Evolutionary conservation across 495 filamentous ascomycete genomes (phyloP).

Genomic region (Trichoderma orchidacearum): DNA sequence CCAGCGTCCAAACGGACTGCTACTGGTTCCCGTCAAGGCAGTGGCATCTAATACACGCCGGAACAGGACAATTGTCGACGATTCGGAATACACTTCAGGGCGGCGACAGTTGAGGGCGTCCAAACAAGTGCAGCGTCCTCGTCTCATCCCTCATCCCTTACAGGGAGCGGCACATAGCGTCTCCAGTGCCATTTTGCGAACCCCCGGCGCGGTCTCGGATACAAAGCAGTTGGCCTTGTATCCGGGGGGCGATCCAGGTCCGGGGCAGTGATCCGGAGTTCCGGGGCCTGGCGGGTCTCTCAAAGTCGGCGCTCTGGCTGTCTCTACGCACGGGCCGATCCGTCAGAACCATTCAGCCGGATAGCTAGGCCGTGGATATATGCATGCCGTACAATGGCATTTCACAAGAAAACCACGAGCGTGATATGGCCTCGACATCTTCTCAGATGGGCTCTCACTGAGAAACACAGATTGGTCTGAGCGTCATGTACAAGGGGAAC

Average conservation of each 20-base stretch:
- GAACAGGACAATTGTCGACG: too few species aligned
- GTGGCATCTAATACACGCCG: too few species aligned
- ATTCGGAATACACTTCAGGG: neutral
- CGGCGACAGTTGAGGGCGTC: too few species aligned
- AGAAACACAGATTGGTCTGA: too few species aligned
- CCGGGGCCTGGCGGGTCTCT: neutral
- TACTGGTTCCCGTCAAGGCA: too few species aligned
- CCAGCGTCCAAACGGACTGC: too few species aligned
- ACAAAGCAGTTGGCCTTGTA: neutral
- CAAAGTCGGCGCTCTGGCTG: neutral
- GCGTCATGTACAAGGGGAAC: neutral
- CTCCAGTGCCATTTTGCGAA: neutral
- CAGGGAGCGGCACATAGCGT: neutral
- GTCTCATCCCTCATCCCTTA: neutral
- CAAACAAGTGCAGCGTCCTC: too few species aligned
- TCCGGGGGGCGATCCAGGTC: neutral
- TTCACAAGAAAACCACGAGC: neutral
- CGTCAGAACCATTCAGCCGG: neutral
- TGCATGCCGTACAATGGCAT: too few species aligned
- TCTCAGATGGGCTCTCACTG: too few species aligned
- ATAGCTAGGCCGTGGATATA: neutral
- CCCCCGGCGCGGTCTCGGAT: neutral
- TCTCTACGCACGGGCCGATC: neutral
- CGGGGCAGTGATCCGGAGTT: neutral
- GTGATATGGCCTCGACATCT: too few species aligned